Conservation (phyloP, 1,284 basidiomycete species). For the Ustilago trichophora region DNA sequence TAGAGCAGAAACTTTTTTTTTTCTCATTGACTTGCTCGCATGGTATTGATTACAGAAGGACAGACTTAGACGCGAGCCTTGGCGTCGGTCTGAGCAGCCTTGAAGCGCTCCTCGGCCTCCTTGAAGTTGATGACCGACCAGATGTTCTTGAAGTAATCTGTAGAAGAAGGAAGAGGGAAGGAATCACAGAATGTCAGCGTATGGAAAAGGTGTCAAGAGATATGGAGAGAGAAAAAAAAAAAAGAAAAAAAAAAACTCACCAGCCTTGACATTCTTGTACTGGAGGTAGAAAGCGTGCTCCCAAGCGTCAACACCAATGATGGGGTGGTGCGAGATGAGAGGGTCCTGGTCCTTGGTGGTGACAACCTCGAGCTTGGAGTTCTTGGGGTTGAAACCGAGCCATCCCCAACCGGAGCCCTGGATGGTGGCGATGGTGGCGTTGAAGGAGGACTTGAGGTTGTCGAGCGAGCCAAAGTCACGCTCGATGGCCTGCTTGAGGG, state of each 20-base stretch:
- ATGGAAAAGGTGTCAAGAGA: not conserved
- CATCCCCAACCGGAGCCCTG: constrained; percentile 99
- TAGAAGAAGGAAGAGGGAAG: not conserved
- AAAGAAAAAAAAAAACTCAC: constrained; percentile 2
- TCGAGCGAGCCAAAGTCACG: constrained; percentile 86
- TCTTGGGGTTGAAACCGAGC: constrained; percentile 70
- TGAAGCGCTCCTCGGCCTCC: constrained; percentile 65
- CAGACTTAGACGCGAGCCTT: constrained; percentile 42
- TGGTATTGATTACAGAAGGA: constrained; percentile 7
- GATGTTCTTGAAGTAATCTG: constrained; percentile 66
- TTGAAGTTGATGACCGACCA: constrained; percentile 67
- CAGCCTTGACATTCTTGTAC: constrained; percentile 60
- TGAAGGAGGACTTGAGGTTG: constrained; percentile 79
- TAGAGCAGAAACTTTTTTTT: constrained; percentile 6
- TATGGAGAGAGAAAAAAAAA: not conserved
- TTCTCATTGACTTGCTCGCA: constrained; percentile 14
- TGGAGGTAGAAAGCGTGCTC: constrained; percentile 74
- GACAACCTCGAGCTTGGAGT: constrained; percentile 76
- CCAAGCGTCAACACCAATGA: constrained; percentile 98
- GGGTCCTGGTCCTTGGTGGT: constrained; percentile 98
- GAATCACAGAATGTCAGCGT: not conserved
- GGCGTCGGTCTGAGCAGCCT: constrained; percentile 55
- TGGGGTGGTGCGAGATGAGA: constrained; percentile 82
- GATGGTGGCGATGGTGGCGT: constrained; percentile 86
- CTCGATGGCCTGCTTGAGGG: constrained; percentile 82